Percentiles rank a stretch among this genome's conserved stretches.
phyloP scores from a whole-genome alignment of 1,139 yeast species.

The Debaryomyces coudertii region DNA sequence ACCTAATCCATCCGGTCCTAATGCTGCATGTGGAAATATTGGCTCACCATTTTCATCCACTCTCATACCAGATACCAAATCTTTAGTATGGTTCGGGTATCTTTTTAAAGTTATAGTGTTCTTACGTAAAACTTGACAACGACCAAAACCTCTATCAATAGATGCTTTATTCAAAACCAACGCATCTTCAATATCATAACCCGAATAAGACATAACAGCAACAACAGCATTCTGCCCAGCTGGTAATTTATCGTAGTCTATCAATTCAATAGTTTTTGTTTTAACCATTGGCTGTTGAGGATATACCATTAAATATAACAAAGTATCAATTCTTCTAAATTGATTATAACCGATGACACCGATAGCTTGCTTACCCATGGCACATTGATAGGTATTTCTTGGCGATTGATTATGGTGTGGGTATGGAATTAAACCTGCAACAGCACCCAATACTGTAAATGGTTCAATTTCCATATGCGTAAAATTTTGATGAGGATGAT shows the following conservation, averaged over 20 bases:
- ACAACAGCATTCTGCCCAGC: constrained; percentile 99
- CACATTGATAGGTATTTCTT: constrained; percentile 98
- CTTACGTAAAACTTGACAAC: constrained; percentile 96
- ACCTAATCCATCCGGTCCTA: constrained; percentile 96
- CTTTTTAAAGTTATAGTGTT: constrained; percentile 87
- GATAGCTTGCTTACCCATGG: constrained; percentile 99
- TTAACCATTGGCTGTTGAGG: constrained; percentile 99
- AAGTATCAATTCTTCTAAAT: constrained; percentile 91
- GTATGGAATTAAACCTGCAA: constrained; percentile 98
- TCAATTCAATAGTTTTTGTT: constrained; percentile 93
- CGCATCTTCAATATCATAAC: constrained; percentile 99
- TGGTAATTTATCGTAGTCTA: constrained; percentile 93
- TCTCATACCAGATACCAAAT: constrained; percentile 87
- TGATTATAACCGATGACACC: constrained; percentile 99
- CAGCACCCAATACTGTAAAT: constrained; percentile 95
- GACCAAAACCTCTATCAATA: constrained; percentile 94
- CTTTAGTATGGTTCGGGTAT: constrained; percentile 92
- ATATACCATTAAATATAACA: constrained; percentile 91
- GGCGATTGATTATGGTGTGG: constrained; percentile 99
- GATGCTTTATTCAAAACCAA: constrained; percentile 90
- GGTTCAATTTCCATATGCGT: constrained; percentile 97
- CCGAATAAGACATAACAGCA: constrained; percentile 98
- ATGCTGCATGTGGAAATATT: constrained; percentile 79
- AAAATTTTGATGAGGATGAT: constrained; percentile 40
- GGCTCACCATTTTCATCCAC: constrained; percentile 80